phyloP scores from a whole-genome alignment of 1,139 yeast species.

The Nadsonia commutata region DNA sequence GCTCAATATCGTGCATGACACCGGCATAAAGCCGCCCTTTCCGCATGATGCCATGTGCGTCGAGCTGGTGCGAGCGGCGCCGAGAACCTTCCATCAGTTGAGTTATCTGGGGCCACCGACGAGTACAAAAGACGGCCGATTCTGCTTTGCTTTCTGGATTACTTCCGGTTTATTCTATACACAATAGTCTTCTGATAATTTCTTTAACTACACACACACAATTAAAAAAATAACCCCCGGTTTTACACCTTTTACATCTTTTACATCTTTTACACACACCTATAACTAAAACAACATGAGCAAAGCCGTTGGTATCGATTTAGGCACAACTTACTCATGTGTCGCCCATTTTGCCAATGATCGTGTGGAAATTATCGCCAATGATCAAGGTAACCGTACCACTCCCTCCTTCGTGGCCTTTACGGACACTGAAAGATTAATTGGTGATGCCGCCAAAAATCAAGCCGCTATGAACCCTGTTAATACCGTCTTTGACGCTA shows the following conservation, averaged over 20 bases:
- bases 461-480: conserved; percentile 96
- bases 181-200: background rate
- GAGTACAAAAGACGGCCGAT: background rate
- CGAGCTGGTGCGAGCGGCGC: no score
- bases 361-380: conserved; percentile 88
- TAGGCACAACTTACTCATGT: conserved; percentile 98
- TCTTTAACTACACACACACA: background rate
- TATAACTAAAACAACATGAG: conserved; percentile 13
- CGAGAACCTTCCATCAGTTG: no score
- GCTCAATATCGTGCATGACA: no score
- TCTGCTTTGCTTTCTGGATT: background rate
- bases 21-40: no score
- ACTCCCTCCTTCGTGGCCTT: conserved; percentile 96
- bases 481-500: conserved; percentile 92
- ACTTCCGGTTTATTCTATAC: background rate
- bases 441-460: conserved; percentile 98
- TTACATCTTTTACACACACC: background rate
- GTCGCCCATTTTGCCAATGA: conserved; percentile 91
- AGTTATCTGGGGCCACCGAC: no score
- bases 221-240: background rate
- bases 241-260: conserved; percentile 1
- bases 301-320: conserved; percentile 55
- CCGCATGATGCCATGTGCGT: no score
- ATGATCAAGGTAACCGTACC: conserved; percentile 97
- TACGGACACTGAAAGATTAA: conserved; percentile 90